phyloP scores from a whole-genome alignment of 495 filamentous ascomycete genomes.

The Penicillium macrosclerotiorum region DNA sequence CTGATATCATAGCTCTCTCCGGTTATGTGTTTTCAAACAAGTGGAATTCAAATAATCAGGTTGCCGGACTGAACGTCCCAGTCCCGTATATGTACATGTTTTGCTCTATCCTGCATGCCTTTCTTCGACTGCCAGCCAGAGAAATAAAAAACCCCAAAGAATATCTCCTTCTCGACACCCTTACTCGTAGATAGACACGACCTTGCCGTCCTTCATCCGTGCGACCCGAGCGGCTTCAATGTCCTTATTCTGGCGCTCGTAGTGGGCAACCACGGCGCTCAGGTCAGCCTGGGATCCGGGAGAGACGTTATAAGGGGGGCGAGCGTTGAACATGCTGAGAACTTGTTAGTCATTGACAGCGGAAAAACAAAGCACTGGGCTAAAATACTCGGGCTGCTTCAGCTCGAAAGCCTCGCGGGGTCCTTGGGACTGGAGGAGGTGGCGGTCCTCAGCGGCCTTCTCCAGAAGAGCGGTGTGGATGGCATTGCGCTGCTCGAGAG shows the following conservation, averaged over 20 bases:
- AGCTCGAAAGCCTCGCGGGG: slow-evolving; percentile 48
- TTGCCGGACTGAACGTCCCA: slow-evolving; percentile 25
- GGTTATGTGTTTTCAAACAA: slow-evolving; percentile 17
- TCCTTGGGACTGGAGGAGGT: slow-evolving; percentile 59
- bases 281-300: slow-evolving; percentile 62
- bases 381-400: slow-evolving; percentile 67
- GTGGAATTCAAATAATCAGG: slow-evolving; percentile 29
- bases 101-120: slow-evolving; percentile 30
- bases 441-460: slow-evolving; percentile 66
- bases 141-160: slow-evolving; percentile 17
- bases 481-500: slow-evolving; percentile 58
- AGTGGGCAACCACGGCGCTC: slow-evolving; percentile 60
- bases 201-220: slow-evolving; percentile 45
- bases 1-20: neutral
- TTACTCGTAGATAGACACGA: slow-evolving; percentile 43
- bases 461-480: slow-evolving; percentile 64
- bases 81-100: slow-evolving; percentile 45
- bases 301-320: slow-evolving; percentile 61
- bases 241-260: slow-evolving; percentile 55
- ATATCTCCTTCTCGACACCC: slow-evolving; percentile 12
- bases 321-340: slow-evolving; percentile 47
- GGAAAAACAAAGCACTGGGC: neutral
- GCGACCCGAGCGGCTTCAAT: slow-evolving; percentile 48
- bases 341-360: neutral
- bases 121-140: slow-evolving; percentile 21